These are phyloP conservation scores for Ananas comosus DNA, from an alignment of 176 grass and related monocot genomes.

Conservation along the genomic window DNA sequence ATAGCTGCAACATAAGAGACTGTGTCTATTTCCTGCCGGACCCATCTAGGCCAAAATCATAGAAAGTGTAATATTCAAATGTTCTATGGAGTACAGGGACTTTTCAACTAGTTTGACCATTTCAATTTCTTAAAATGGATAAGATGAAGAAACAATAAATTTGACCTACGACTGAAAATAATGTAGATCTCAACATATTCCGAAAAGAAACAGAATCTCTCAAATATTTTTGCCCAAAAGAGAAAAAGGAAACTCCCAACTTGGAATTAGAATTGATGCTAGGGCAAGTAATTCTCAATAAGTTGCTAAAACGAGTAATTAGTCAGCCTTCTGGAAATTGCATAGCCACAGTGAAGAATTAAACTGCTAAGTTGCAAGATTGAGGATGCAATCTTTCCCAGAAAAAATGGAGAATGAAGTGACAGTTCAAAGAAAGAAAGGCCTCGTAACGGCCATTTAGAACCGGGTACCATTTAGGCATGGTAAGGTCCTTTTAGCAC, in stretches of 20 bases:
- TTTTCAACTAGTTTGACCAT: background rate
- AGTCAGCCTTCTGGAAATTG: too few relatives aligned
- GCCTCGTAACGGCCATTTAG: background rate
- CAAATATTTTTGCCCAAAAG: background rate
- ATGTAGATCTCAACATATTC: background rate
- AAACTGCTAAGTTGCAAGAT: background rate
- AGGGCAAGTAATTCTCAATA: too few relatives aligned
- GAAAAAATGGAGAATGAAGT: background rate
- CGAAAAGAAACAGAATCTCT: background rate
- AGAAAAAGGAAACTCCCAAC: too few relatives aligned
- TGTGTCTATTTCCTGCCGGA: background rate
- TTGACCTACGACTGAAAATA: background rate
- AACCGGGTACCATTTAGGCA: too few relatives aligned
- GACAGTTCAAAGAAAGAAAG: background rate
- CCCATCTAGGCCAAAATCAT: background rate
- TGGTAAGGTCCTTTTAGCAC: too few relatives aligned
- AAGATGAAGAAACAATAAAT: background rate
- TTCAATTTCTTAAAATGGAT: background rate
- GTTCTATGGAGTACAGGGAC: background rate
- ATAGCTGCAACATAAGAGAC: background rate
- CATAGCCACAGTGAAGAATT: background rate
- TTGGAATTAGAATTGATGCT: too few relatives aligned
- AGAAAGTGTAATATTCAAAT: background rate
- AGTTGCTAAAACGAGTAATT: too few relatives aligned
- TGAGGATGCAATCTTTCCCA: too few relatives aligned